These are phyloP conservation scores for Emericellopsis terricola DNA, from an alignment of 495 filamentous ascomycete genomes.

Conservation along the genomic window DNA sequence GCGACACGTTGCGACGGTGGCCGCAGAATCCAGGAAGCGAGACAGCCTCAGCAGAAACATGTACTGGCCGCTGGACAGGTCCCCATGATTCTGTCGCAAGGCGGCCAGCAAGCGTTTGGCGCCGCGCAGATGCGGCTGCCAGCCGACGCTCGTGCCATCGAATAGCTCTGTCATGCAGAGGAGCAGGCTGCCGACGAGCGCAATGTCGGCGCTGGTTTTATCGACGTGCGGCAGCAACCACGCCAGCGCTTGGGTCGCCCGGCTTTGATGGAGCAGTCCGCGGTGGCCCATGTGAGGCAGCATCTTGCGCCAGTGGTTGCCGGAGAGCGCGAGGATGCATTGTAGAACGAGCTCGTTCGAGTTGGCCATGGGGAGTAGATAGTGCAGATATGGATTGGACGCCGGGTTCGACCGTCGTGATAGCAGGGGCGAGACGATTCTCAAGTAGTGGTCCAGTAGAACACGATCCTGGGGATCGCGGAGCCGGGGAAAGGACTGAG, in stretches of 20 bases:
- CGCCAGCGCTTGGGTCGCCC: slow-evolving; percentile 2
- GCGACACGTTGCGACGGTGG: not conserved
- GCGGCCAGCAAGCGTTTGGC: slow-evolving; percentile 2
- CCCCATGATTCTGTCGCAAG: not conserved
- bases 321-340: slow-evolving; percentile 2
- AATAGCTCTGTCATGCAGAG: slow-evolving; percentile 4
- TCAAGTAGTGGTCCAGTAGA: slow-evolving; percentile 1
- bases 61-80: slow-evolving; percentile 1
- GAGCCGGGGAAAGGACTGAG: slow-evolving; percentile 1
- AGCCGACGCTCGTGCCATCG: slow-evolving; percentile 2
- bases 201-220: slow-evolving; percentile 1
- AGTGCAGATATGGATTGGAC: not conserved
- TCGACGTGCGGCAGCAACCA: slow-evolving; percentile 2
- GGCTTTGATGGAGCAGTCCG: slow-evolving; percentile 1
- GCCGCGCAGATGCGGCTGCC: slow-evolving; percentile 1
- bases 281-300: slow-evolving; percentile 1
- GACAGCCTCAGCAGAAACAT: slow-evolving; percentile 2
- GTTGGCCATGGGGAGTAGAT: slow-evolving; percentile 1
- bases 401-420: not conserved
- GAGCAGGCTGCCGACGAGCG: slow-evolving; percentile 2
- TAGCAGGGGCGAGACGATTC: slow-evolving; percentile 2
- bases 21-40: slow-evolving; percentile 2
- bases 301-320: slow-evolving; percentile 3
- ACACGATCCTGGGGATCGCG: not conserved
- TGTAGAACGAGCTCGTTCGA: slow-evolving; percentile 2